Evolutionary conservation across 176 grass and related monocot species (phyloP), one percentile per base, ranked within the genome.

Genomic region (Oryza nivara): DNA sequence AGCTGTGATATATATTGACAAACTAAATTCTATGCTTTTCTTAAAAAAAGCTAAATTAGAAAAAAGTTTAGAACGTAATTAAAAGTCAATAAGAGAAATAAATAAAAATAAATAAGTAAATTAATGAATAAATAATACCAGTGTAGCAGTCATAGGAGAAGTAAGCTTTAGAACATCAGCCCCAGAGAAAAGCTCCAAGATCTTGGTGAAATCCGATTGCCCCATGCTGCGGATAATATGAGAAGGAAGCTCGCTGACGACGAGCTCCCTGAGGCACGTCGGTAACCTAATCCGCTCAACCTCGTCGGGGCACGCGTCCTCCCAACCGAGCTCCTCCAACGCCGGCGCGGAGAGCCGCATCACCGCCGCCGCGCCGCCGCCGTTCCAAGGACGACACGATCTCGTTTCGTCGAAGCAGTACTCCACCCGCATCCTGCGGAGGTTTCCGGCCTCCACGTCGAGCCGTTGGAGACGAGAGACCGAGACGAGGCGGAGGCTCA

Each of bases 241-340:
- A 38, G 36, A 6, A 6, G 36, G 36, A 38, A 38, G 5, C 36
- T 38, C 23, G 3, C 9, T 6, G 44, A 68, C 23, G 10, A 13
- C 12, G 66, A 81, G 79, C 32, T 12, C n/a, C 32, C 0, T 8
- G 46, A 81, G 30, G 6, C 3, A 9, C 11, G 30, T 5, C 14
- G 78, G 79, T 35, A 70, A 54, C 0, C 4, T 1, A 12, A 4
- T 0, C 5, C 4, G 1, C 3, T 8, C 1, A 9, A 81, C 13
- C 66, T 3, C 26, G 19, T 14, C 11, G 11, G 79, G 47, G 47
- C 25, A 40, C 5, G 11, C 3, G 19, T 81, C 79, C 35, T 70
- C 17, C 66, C 79, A 70, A 20, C 6, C 11, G 46, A 81, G 11
- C 30, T 54, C 11, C 67, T 81, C 32, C 79, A 81, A 14, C 66